Conservation (phyloP, 176 grass and related monocot species). For the Aegilops umbellulata region DNA sequence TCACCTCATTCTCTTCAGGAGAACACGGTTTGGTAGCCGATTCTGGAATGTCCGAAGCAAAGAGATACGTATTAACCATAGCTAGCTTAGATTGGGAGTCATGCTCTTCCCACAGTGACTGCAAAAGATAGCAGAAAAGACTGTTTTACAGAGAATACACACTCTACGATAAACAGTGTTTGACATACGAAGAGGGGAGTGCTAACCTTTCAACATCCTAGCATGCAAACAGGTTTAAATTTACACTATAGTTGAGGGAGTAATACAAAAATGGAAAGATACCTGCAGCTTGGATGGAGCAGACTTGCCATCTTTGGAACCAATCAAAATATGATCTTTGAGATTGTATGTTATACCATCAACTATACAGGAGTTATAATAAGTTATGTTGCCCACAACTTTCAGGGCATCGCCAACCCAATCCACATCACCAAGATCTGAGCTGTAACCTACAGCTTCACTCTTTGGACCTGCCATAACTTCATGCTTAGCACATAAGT, state of each 20-base stretch:
- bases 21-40: slow-evolving; percentile 34
- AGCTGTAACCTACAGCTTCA: slow-evolving; percentile 23
- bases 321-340: slow-evolving; percentile 49
- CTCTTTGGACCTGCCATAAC: not conserved
- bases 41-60: slow-evolving; percentile 32
- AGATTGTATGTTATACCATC: slow-evolving; percentile 42
- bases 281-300: slow-evolving; percentile 43
- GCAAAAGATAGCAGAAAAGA: slow-evolving; percentile 19
- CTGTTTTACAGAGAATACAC: slow-evolving; percentile 13
- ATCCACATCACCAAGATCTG: slow-evolving; percentile 16
- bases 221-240: not conserved
- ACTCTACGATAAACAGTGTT: not conserved
- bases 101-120: slow-evolving; percentile 59
- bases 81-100: slow-evolving; percentile 48
- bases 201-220: not conserved
- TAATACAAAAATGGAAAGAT: not conserved
- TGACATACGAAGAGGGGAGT: not conserved
- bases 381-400: slow-evolving; percentile 33
- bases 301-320: slow-evolving; percentile 10
- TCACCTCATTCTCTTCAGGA: slow-evolving; percentile 48
- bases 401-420: slow-evolving; percentile 44
- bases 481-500: slow-evolving; percentile 20
- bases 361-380: slow-evolving; percentile 41
- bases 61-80: slow-evolving; percentile 38
- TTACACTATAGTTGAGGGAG: not conserved